A percentile compares a stretch with the other conserved stretches of the same genome.
phyloP scores from a whole-genome alignment of 306 rosid species.

The Pyrus betulifolia region DNA sequence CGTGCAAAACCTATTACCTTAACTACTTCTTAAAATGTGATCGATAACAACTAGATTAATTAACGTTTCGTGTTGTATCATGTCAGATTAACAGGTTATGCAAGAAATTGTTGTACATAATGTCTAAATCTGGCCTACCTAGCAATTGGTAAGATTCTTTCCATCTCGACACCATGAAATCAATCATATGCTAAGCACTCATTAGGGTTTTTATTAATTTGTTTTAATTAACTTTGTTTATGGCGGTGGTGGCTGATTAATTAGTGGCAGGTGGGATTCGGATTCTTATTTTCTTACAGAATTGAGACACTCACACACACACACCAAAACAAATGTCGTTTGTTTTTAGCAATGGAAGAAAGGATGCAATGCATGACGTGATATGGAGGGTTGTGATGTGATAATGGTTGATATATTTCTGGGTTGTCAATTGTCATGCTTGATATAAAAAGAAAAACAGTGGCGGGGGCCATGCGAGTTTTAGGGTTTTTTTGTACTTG shows the following conservation, averaged over 20 bases:
- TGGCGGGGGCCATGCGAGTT: neutral
- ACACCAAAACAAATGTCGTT: neutral
- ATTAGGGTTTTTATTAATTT: neutral
- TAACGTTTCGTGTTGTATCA: too few relatives aligned
- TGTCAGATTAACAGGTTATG: too few relatives aligned
- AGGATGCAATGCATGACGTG: neutral
- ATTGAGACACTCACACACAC: neutral
- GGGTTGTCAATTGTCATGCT: neutral
- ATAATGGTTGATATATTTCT: neutral
- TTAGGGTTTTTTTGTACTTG: neutral
- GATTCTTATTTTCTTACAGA: neutral
- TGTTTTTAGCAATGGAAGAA: neutral
- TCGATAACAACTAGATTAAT: too few relatives aligned
- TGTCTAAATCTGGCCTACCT: too few relatives aligned
- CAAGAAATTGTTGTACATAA: too few relatives aligned
- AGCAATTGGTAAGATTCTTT: neutral
- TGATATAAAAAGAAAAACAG: neutral
- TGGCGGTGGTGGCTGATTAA: neutral
- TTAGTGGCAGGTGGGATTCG: neutral
- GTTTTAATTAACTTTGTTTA: neutral
- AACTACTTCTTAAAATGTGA: too few relatives aligned
- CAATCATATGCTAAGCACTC: constrained; percentile 25
- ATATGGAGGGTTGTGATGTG: neutral
- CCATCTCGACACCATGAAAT: constrained; percentile 27
- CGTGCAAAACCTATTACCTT: too few relatives aligned